phyloP scores from a whole-genome alignment of 2,329 filamentous ascomycete genomes.

The Epichloe scottii region DNA sequence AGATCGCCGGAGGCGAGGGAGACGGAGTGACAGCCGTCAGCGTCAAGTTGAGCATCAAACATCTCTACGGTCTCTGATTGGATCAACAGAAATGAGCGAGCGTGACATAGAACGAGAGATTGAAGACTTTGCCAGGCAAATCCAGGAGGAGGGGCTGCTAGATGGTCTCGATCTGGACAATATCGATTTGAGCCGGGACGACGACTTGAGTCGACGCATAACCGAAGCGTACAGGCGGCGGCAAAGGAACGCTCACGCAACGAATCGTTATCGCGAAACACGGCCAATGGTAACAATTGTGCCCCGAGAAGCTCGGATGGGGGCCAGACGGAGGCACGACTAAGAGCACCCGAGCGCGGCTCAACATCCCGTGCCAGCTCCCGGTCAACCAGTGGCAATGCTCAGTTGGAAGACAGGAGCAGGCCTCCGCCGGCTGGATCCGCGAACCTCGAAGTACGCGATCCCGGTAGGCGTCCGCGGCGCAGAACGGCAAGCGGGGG shows the following conservation, averaged over 20 bases:
- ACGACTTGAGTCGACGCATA: conserved; percentile 82
- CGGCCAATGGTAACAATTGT: conserved; percentile 29
- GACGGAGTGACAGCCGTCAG: conserved; percentile 34
- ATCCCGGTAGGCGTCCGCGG: conserved; percentile 21
- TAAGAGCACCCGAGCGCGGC: conserved; percentile 15
- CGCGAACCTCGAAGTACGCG: conserved; percentile 20
- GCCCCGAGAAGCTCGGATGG: conserved; percentile 21
- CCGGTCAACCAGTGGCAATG: conserved; percentile 32
- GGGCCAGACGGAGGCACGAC: conserved; percentile 14
- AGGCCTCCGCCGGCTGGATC: conserved; percentile 31
- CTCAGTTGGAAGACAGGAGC: conserved; percentile 33
- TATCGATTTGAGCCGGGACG: conserved; percentile 70
- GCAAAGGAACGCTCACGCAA: conserved; percentile 50
- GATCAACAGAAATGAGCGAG: conserved; percentile 62
- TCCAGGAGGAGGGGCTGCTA: conserved; percentile 73
- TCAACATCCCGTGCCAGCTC: conserved; percentile 30
- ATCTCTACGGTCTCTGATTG: conserved; percentile 74
- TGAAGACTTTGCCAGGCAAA: conserved; percentile 78
- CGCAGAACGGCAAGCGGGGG: conserved; percentile 40
- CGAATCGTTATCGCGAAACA: conserved; percentile 18
- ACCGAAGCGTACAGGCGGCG: conserved; percentile 75
- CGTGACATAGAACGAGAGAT: conserved; percentile 79
- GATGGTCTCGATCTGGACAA: conserved; percentile 85
- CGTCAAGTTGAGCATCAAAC: conserved; percentile 78
- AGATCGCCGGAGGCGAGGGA: conserved; percentile 18